phyloP scores from a whole-genome alignment of 352 stramenopile species.

The Globisporangium spinosum region DNA sequence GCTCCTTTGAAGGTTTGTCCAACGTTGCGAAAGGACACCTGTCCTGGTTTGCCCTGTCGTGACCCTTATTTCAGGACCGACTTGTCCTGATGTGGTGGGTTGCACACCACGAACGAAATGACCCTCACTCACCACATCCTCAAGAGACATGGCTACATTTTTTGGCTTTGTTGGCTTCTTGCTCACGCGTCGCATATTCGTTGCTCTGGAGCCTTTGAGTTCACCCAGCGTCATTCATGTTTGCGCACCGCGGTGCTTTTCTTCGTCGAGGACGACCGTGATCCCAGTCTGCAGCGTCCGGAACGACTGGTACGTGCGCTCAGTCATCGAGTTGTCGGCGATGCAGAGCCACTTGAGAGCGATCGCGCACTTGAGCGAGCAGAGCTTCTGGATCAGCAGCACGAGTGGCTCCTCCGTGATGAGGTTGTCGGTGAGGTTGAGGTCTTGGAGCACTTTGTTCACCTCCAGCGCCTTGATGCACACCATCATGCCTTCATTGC shows the following conservation, averaged over 20 bases:
- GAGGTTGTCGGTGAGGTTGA: conserved; percentile 68
- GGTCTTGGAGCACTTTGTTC: conserved; percentile 53
- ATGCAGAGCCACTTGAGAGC: conserved; percentile 55
- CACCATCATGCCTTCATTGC: conserved; percentile 64
- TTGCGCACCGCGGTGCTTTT: conserved; percentile 21
- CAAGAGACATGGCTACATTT: not conserved
- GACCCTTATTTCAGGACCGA: not conserved
- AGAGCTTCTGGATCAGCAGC: conserved; percentile 37
- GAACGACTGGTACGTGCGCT: conserved; percentile 37
- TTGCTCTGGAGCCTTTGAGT: not conserved
- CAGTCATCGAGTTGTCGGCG: conserved; percentile 56
- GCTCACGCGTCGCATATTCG: conserved; percentile 8
- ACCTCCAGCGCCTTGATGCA: conserved; percentile 52
- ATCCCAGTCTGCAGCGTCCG: conserved; percentile 27
- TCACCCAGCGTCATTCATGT: not conserved
- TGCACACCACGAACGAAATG: not conserved
- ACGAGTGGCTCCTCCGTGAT: conserved; percentile 74
- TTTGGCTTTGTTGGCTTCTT: not conserved
- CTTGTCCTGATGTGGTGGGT: not conserved
- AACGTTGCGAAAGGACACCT: not conserved
- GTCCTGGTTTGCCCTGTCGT: not conserved
- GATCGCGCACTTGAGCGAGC: conserved; percentile 23
- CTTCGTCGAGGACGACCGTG: conserved; percentile 46
- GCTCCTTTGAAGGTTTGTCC: not conserved
- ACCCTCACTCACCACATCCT: not conserved